Evolutionary conservation across 2,329 filamentous ascomycete genomes (phyloP).

Genomic region (Microthyrium microscopicum): DNA sequence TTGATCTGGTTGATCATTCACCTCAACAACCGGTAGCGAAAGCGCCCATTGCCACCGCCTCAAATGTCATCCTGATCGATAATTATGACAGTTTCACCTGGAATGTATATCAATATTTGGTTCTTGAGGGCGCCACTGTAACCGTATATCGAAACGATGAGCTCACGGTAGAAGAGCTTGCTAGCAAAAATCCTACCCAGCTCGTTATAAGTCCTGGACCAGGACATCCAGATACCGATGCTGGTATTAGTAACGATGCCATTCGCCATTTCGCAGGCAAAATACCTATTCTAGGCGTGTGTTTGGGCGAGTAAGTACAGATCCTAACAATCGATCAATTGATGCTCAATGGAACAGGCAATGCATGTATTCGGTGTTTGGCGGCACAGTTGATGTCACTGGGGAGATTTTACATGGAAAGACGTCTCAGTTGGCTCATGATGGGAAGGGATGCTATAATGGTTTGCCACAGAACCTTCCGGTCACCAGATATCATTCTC

Average conservation of each 20-base stretch:
- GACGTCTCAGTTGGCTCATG: conserved; percentile 79
- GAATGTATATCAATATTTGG: conserved; percentile 97
- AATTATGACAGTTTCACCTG: conserved; percentile 99
- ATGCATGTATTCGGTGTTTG: conserved; percentile 90
- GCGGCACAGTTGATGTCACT: conserved; percentile 77
- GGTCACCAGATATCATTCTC: conserved; percentile 89
- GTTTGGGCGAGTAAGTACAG: conserved; percentile 73
- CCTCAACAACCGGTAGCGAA: conserved; percentile 67
- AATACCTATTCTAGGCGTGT: conserved; percentile 91
- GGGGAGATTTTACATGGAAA: conserved; percentile 96
- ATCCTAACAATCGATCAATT: background rate
- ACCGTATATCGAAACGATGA: conserved; percentile 88
- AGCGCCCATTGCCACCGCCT: conserved; percentile 57
- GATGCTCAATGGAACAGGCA: conserved; percentile 37
- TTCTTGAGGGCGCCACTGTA: conserved; percentile 85
- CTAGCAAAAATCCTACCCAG: conserved; percentile 74
- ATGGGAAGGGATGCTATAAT: conserved; percentile 79
- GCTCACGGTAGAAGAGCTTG: conserved; percentile 68
- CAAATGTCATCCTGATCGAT: conserved; percentile 88
- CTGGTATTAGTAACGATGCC: conserved; percentile 81
- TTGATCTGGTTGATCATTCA: conserved; percentile 59
- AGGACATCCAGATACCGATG: conserved; percentile 80
- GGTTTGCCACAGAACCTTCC: conserved; percentile 65
- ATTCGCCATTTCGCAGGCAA: conserved; percentile 87
- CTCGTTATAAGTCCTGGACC: conserved; percentile 90